A percentile compares a stretch with the other conserved stretches of the same genome.
Conservation (phyloP, 331 rosid species). For the Telfairia occidentalis region DNA sequence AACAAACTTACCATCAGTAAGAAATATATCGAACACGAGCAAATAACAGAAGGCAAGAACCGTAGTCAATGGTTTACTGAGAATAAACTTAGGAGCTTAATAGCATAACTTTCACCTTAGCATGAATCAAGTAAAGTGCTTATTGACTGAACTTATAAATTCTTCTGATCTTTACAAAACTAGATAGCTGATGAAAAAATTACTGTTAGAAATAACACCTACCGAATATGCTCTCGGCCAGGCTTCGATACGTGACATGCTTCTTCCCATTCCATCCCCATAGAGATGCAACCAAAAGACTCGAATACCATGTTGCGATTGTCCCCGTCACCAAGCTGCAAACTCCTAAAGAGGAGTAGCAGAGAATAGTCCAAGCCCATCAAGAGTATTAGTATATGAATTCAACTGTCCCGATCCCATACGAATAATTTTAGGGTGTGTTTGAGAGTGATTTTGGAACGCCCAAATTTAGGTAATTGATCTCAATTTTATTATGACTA, state of each 20-base stretch:
- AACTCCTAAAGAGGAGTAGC: slow-evolving; percentile 34
- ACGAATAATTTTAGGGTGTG: too few species aligned
- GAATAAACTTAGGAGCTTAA: background rate
- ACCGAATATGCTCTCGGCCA: slow-evolving; percentile 60
- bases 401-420: background rate
- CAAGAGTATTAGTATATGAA: background rate
- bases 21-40: too few species aligned
- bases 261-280: slow-evolving; percentile 78
- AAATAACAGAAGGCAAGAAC: too few species aligned
- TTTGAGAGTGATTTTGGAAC: too few species aligned
- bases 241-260: slow-evolving; percentile 52
- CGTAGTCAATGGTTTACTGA: too few species aligned
- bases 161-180: too few species aligned
- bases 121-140: background rate
- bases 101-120: background rate
- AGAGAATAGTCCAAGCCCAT: background rate
- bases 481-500: too few species aligned
- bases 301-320: slow-evolving; percentile 67
- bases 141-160: background rate
- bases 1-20: too few species aligned
- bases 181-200: too few species aligned
- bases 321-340: slow-evolving; percentile 53
- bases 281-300: slow-evolving; percentile 57
- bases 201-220: background rate
- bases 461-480: too few species aligned